Evolutionary conservation across 2,329 filamentous ascomycete genomes (phyloP).

Genomic region (Ustulina deusta): DNA sequence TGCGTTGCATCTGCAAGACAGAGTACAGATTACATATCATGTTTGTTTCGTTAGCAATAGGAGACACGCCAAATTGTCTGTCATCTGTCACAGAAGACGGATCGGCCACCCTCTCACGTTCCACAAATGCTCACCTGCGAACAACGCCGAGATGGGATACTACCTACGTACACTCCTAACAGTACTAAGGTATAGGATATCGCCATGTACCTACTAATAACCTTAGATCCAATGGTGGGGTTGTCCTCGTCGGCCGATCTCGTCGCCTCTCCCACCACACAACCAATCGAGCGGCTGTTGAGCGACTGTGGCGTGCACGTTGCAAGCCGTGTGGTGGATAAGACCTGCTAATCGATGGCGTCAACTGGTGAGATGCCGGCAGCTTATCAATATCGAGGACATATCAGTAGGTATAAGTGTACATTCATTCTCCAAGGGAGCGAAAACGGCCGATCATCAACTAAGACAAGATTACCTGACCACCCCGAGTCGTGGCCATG

Average conservation of each 20-base stretch:
- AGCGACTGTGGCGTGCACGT: conserved; percentile 20
- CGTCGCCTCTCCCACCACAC: background rate
- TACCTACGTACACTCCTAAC: too few species aligned
- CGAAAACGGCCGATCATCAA: conserved; percentile 9
- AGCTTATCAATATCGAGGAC: conserved; percentile 25
- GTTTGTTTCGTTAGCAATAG: too few species aligned
- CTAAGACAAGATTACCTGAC: conserved; percentile 16
- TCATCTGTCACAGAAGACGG: too few species aligned
- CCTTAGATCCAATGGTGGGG: conserved; percentile 23
- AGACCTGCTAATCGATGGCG: conserved; percentile 35
- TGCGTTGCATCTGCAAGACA: background rate
- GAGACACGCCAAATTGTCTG: too few species aligned
- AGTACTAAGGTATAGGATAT: too few species aligned
- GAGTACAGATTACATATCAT: background rate
- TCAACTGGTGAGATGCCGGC: conserved; percentile 29
- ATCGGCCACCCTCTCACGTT: too few species aligned
- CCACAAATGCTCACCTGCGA: too few species aligned
- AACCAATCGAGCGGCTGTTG: background rate
- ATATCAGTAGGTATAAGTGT: conserved; percentile 12
- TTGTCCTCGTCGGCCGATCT: conserved; percentile 5
- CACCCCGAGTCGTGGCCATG: background rate
- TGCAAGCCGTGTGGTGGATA: conserved; percentile 33
- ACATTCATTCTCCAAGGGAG: conserved; percentile 11
- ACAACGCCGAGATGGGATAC: too few species aligned
- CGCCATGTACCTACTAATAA: background rate